These are phyloP conservation scores for Cladosporium sphaerospermum DNA, from an alignment of 2,329 filamentous ascomycete genomes.

Conservation along the genomic window DNA sequence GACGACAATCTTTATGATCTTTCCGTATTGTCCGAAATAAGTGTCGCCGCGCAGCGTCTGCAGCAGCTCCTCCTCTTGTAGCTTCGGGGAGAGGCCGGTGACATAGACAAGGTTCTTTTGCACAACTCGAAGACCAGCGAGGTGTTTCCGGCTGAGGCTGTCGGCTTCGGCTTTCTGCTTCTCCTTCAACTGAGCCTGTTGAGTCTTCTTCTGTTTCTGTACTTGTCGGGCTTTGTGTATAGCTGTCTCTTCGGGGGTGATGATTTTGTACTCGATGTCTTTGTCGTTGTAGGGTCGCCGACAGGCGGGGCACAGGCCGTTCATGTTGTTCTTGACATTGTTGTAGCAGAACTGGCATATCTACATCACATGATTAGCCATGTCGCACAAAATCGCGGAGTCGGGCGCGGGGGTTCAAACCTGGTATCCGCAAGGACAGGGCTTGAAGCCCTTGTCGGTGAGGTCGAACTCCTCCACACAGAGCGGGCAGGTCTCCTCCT, in stretches of 20 bases:
- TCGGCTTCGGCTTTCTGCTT: slow-evolving; percentile 94
- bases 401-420: slow-evolving; percentile 45
- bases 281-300: slow-evolving; percentile 93
- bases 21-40: slow-evolving; percentile 97
- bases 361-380: slow-evolving; percentile 41
- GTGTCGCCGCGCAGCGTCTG: slow-evolving; percentile 84
- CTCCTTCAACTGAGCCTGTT: slow-evolving; percentile 85
- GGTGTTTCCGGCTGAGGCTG: slow-evolving; percentile 88
- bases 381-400: slow-evolving; percentile 1
- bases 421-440: slow-evolving; percentile 97
- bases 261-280: slow-evolving; percentile 93
- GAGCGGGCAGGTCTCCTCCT: slow-evolving; percentile 67
- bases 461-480: slow-evolving; percentile 99
- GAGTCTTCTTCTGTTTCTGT: slow-evolving; percentile 88
- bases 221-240: slow-evolving; percentile 64
- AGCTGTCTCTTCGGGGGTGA: slow-evolving; percentile 86
- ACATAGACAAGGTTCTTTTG: slow-evolving; percentile 99
- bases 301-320: slow-evolving; percentile 95
- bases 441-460: slow-evolving; percentile 92
- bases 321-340: slow-evolving; percentile 97
- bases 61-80: slow-evolving; percentile 85
- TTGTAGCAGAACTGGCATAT: slow-evolving; percentile 99
- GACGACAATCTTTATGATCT: slow-evolving; percentile 97
- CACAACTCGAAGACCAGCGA: slow-evolving; percentile 89
- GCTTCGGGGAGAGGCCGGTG: slow-evolving; percentile 84